These are phyloP conservation scores for Articulospora tetracladia DNA, from an alignment of 495 filamentous ascomycete genomes.

Conservation along the genomic window DNA sequence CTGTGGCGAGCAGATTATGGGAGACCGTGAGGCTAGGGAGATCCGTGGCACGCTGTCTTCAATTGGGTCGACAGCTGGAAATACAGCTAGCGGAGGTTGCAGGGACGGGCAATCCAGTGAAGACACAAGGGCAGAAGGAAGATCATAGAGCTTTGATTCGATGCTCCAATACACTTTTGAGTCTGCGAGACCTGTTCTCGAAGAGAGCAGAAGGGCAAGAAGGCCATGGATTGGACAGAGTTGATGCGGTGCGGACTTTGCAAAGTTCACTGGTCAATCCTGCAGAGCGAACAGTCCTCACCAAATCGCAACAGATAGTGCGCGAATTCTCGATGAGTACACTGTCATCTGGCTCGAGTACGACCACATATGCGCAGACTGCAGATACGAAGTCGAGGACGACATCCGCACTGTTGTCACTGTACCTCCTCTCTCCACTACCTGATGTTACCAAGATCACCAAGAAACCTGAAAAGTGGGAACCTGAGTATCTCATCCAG, in stretches of 20 bases:
- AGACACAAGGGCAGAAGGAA: slow-evolving; percentile 45
- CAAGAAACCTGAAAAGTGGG: slow-evolving; percentile 46
- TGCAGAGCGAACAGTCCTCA: slow-evolving; percentile 62
- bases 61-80: slow-evolving; percentile 82
- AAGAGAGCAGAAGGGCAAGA: slow-evolving; percentile 63
- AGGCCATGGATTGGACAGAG: slow-evolving; percentile 67
- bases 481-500: slow-evolving; percentile 68
- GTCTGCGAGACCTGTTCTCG: slow-evolving; percentile 66
- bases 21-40: slow-evolving; percentile 73
- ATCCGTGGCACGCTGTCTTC: slow-evolving; percentile 69
- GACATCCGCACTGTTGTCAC: slow-evolving; percentile 67
- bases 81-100: slow-evolving; percentile 65
- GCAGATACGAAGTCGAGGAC: slow-evolving; percentile 73
- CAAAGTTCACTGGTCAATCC: slow-evolving; percentile 63
- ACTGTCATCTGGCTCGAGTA: slow-evolving; percentile 26
- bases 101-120: slow-evolving; percentile 36
- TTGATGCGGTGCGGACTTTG: slow-evolving; percentile 65
- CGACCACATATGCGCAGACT: slow-evolving; percentile 69
- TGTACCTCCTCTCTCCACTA: slow-evolving; percentile 77
- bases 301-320: slow-evolving; percentile 74
- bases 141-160: slow-evolving; percentile 76
- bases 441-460: slow-evolving; percentile 25
- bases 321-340: slow-evolving; percentile 76
- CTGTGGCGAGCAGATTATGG: slow-evolving; percentile 70
- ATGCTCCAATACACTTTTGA: slow-evolving; percentile 71